Evolutionary conservation across 352 stramenopile species (phyloP).

Genomic region (Aphanomyces stellatus): DNA sequence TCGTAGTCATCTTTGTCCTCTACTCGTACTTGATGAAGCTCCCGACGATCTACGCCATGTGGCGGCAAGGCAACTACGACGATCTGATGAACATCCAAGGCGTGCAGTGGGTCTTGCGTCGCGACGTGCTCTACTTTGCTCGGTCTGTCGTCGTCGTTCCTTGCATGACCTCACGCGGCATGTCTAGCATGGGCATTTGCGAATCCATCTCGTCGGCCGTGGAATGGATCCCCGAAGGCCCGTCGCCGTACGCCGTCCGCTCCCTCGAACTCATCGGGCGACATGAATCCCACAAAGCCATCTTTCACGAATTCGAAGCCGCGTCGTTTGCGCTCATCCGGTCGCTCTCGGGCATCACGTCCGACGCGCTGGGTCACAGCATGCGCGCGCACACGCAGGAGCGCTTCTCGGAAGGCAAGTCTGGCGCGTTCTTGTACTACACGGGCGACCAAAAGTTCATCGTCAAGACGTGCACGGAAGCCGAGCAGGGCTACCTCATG

Average conservation of each 20-base stretch:
- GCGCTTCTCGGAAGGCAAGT: slow-evolving; percentile 86
- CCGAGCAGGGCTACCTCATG: slow-evolving; percentile 73
- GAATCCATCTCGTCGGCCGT: slow-evolving; percentile 12
- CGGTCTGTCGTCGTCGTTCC: slow-evolving; percentile 17
- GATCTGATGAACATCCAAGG: slow-evolving; percentile 82
- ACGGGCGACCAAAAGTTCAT: slow-evolving; percentile 83
- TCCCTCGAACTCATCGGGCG: slow-evolving; percentile 63
- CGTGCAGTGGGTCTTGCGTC: slow-evolving; percentile 70
- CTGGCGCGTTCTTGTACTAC: slow-evolving; percentile 85
- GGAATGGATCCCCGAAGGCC: slow-evolving; percentile 7
- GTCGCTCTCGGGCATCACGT: slow-evolving; percentile 64
- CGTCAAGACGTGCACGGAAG: slow-evolving; percentile 81
- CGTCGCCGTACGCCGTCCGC: slow-evolving; percentile 27
- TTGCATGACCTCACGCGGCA: background rate
- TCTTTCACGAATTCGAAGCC: slow-evolving; percentile 80
- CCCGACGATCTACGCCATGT: slow-evolving; percentile 55
- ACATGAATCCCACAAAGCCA: slow-evolving; percentile 49
- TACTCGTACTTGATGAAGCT: slow-evolving; percentile 62
- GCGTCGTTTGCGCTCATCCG: slow-evolving; percentile 76
- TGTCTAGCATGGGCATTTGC: slow-evolving; percentile 19
- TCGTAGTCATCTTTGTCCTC: slow-evolving; percentile 52
- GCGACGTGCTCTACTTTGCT: slow-evolving; percentile 77
- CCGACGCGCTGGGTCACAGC: slow-evolving; percentile 64
- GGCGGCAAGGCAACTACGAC: slow-evolving; percentile 74
- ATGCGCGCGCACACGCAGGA: slow-evolving; percentile 74